These are phyloP conservation scores for Alternaria metachromatica DNA, from an alignment of 2,329 filamentous ascomycete genomes.

Conservation along the genomic window DNA sequence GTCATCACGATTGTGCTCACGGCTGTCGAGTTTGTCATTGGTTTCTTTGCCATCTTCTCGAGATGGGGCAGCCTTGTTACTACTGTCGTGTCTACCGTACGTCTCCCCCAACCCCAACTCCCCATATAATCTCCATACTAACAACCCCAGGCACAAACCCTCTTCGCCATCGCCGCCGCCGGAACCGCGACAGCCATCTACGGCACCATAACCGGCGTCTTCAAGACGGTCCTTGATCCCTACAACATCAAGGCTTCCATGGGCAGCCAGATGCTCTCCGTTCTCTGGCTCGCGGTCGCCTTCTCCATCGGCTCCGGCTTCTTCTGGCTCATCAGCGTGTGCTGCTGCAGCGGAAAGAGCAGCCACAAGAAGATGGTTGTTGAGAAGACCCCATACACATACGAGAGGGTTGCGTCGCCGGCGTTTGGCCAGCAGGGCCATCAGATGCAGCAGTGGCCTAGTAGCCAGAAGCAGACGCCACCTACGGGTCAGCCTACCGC, in stretches of 20 bases:
- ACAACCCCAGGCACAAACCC: conserved; percentile 52
- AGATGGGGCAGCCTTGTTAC: conserved; percentile 82
- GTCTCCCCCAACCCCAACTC: conserved; percentile 49
- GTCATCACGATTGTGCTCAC: conserved; percentile 75
- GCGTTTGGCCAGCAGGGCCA: conserved; percentile 46
- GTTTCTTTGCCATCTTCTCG: conserved; percentile 83
- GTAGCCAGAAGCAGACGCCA: conserved; percentile 27
- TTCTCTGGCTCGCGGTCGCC: conserved; percentile 80
- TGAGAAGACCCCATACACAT: conserved; percentile 68
- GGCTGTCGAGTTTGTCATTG: conserved; percentile 74
- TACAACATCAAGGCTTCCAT: conserved; percentile 74
- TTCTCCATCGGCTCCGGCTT: conserved; percentile 77
- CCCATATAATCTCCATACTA: conserved; percentile 32
- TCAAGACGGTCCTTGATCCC: conserved; percentile 70
- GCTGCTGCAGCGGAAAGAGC: conserved; percentile 81
- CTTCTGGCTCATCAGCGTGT: conserved; percentile 92
- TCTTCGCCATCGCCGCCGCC: conserved; percentile 70
- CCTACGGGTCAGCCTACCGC: conserved; percentile 36
- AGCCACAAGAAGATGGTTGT: conserved; percentile 56
- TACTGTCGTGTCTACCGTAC: conserved; percentile 74
- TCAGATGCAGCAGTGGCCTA: conserved; percentile 22
- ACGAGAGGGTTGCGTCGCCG: conserved; percentile 60
- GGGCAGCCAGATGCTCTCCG: conserved; percentile 72
- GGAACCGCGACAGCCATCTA: conserved; percentile 78
- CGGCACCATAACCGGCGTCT: conserved; percentile 70